These are phyloP conservation scores for Stemphylium lycopersici DNA, from an alignment of 2,329 filamentous ascomycete species.

Conservation along the genomic window DNA sequence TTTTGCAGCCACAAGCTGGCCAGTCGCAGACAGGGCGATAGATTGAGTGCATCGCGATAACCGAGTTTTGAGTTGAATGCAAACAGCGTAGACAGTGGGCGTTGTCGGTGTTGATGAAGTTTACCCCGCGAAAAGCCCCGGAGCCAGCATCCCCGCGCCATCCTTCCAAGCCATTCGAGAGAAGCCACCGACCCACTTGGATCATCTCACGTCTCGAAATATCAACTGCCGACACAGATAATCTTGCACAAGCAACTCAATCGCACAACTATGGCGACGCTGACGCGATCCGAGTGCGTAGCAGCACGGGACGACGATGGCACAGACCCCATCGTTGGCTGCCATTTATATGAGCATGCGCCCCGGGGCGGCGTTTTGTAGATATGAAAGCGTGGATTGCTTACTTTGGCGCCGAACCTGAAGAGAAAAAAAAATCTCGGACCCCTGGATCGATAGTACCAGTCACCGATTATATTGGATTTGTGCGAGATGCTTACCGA, in stretches of 20 bases:
- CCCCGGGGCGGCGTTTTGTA: slow-evolving; percentile 2
- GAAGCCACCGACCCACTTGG: slow-evolving; percentile 21
- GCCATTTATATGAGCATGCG: slow-evolving; percentile 15
- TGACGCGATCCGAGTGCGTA: slow-evolving; percentile 4
- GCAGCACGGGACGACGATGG: background rate
- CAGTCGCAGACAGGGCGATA: slow-evolving; percentile 1
- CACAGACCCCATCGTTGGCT: slow-evolving; percentile 4
- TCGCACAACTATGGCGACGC: slow-evolving; percentile 8
- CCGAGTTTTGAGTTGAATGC: slow-evolving; percentile 11
- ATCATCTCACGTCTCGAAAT: slow-evolving; percentile 13
- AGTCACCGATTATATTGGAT: slow-evolving; percentile 1
- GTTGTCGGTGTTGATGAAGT: slow-evolving; percentile 7
- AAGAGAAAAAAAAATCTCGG: slow-evolving; percentile 1
- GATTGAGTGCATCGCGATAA: slow-evolving; percentile 6
- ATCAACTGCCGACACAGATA: slow-evolving; percentile 25
- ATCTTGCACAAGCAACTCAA: slow-evolving; percentile 10
- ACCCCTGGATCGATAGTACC: slow-evolving; percentile 14
- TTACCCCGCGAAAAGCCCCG: slow-evolving; percentile 17
- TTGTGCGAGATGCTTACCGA: slow-evolving; percentile 44
- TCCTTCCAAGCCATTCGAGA: slow-evolving; percentile 9
- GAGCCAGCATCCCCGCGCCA: slow-evolving; percentile 15
- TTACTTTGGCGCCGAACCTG: slow-evolving; percentile 1
- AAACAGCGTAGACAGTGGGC: background rate
- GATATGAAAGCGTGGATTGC: slow-evolving; percentile 7
- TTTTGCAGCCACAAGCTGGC: background rate